Evolutionary conservation across 148 eudicot species (phyloP), one percentile per base, ranked within the genome.

Genomic region (Talinum fruticosum): DNA sequence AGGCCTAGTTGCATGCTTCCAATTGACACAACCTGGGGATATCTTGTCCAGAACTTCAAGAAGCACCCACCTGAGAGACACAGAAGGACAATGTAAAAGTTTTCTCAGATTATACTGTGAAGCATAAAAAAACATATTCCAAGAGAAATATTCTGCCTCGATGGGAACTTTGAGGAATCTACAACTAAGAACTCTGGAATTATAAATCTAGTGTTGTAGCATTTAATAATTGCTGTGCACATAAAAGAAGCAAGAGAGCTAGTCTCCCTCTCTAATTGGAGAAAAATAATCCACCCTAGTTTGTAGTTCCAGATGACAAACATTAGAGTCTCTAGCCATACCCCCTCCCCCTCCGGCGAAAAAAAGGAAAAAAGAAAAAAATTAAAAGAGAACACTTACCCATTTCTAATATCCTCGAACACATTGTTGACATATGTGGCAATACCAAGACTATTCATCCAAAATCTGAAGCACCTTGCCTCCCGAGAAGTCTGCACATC

Each of bases 371-470:
- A 28, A 10, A 51, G 8, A 66, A 21, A 23, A 47, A 12, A 76
- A 67, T 7, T 14, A 10, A 37, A 64, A 23, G 37, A 26, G 15
- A 57, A 2, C 15, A 82, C 88, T 82, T 61, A 96, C 99, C 99
- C 99, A 79, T 91, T 91, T 86, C 99, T 88, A 45, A 93, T 97
- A 88, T 96, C 99, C 89, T 96, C 99, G 59, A 96, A 96, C 75
- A 96, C 70, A 76, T 91, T 96, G 83, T 93, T 91, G 65, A 96
- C 93, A 72, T 96, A 93, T 30, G 92, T 82, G 73, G 82, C 57
- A 77, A 84, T 89, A 36, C 99, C 99, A 80, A 93, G 90, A 86
- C 99, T 93, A 79, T 96, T 93, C 86, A 93, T 96, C 99, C 99
- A 96, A 77, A 96, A 85, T 75, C 99, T 86, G 82, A 93, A 96